Evolutionary conservation across 75 land plant genomes (phyloP).

Genomic region (Sequoia sempervirens): DNA sequence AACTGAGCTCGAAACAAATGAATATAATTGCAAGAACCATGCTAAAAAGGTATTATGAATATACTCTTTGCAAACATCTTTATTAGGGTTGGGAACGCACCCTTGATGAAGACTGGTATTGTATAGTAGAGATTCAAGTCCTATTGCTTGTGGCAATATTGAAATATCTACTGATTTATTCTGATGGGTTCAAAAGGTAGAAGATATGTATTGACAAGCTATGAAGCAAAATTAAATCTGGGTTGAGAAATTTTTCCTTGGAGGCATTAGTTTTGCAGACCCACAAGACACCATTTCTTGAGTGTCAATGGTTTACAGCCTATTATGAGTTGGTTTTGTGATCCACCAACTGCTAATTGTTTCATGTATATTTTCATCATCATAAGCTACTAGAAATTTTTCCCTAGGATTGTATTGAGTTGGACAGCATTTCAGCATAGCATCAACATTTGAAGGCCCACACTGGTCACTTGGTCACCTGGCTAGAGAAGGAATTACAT

Average conservation of each 20-base stretch:
- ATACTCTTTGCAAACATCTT: not conserved
- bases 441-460: not conserved
- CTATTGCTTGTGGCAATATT: not conserved
- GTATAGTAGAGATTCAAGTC: not conserved
- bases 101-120: not conserved
- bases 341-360: not conserved
- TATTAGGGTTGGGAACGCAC: not conserved
- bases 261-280: not conserved
- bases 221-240: not conserved
- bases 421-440: not conserved
- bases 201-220: not conserved
- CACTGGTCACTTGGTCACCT: not conserved
- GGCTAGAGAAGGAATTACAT: not conserved
- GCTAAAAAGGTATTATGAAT: not conserved
- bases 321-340: not conserved
- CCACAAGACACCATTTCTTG: not conserved
- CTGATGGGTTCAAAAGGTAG: not conserved
- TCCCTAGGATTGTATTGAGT: not conserved
- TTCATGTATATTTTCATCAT: not conserved
- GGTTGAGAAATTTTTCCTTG: not conserved
- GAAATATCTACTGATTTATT: not conserved
- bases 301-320: not conserved
- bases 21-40: not conserved
- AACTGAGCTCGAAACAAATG: not conserved
- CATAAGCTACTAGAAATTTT: not conserved